These are phyloP conservation scores for Candida parachauliodes DNA, from an alignment of 805 yeast species.

Conservation along the genomic window DNA sequence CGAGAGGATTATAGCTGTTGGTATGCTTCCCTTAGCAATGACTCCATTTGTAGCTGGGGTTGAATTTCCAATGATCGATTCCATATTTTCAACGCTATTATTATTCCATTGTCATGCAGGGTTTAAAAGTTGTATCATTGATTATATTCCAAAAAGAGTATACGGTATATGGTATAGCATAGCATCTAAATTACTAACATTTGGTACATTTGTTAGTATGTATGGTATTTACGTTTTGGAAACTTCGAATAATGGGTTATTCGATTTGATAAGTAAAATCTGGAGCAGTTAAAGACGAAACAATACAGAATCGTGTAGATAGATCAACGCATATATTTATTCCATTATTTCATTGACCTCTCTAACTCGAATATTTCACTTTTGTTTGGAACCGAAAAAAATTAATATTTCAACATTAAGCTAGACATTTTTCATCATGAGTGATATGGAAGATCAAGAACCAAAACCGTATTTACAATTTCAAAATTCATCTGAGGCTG, in stretches of 20 bases:
- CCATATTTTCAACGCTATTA: slow-evolving; percentile 60
- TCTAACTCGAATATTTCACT: too few relatives aligned
- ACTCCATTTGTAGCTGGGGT: slow-evolving; percentile 78
- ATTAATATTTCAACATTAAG: neutral
- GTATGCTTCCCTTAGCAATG: slow-evolving; percentile 72
- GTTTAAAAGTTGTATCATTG: slow-evolving; percentile 85
- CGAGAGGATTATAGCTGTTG: slow-evolving; percentile 68
- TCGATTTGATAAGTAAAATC: slow-evolving; percentile 56
- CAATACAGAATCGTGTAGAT: neutral
- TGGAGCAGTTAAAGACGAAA: slow-evolving; percentile 50
- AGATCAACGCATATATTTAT: too few relatives aligned
- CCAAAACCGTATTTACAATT: slow-evolving; percentile 10
- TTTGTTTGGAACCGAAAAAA: too few relatives aligned
- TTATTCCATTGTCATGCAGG: slow-evolving; percentile 84
- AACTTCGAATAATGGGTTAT: slow-evolving; percentile 75
- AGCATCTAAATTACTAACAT: slow-evolving; percentile 63
- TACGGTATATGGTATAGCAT: slow-evolving; percentile 73
- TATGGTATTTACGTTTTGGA: slow-evolving; percentile 82
- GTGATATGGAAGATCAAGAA: slow-evolving; percentile 1
- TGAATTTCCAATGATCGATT: slow-evolving; percentile 65
- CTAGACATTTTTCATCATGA: neutral
- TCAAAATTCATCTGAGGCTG: too few relatives aligned
- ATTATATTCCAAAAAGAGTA: slow-evolving; percentile 84
- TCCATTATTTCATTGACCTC: too few relatives aligned
- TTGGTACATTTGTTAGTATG: slow-evolving; percentile 67